phyloP scores from a whole-genome alignment of 805 yeast genomes.

The Metschnikowia drakensbergensis region DNA sequence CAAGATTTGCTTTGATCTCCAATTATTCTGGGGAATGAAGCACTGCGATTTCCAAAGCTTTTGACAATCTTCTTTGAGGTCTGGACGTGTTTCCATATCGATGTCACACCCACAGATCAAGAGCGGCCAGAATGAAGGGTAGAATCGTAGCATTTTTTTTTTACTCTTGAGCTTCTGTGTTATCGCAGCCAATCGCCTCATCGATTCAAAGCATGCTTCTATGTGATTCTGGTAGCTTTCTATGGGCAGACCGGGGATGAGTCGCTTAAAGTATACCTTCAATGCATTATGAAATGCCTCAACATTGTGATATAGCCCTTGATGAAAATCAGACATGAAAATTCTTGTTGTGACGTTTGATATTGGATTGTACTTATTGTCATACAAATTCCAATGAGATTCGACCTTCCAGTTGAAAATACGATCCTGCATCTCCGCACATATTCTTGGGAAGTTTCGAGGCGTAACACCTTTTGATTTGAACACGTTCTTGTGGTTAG shows the following conservation, averaged over 20 bases:
- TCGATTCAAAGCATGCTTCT: constrained; percentile 29
- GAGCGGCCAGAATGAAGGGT: constrained; percentile 49
- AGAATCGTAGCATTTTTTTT: constrained; percentile 21
- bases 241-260: constrained; percentile 43
- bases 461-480: constrained; percentile 38
- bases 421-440: constrained; percentile 53
- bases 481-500: constrained; percentile 53
- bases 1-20: constrained; percentile 54
- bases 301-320: constrained; percentile 36
- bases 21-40: constrained; percentile 34
- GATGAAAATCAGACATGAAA: constrained; percentile 39
- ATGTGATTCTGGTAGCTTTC: constrained; percentile 34
- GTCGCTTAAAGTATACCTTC: constrained; percentile 41
- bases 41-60: constrained; percentile 29
- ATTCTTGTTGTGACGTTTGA: constrained; percentile 13
- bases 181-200: constrained; percentile 25
- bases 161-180: constrained; percentile 9
- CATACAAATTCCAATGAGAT: constrained; percentile 38
- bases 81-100: constrained; percentile 20
- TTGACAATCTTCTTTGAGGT: constrained; percentile 30
- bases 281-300: constrained; percentile 41
- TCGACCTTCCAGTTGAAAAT: constrained; percentile 44
- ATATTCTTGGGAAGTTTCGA: constrained; percentile 51
- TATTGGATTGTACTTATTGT: constrained; percentile 17
- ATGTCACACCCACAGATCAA: constrained; percentile 36